Evolutionary conservation across 2,329 filamentous ascomycete genomes (phyloP).

Genomic region (Thermoascus crustaceus): DNA sequence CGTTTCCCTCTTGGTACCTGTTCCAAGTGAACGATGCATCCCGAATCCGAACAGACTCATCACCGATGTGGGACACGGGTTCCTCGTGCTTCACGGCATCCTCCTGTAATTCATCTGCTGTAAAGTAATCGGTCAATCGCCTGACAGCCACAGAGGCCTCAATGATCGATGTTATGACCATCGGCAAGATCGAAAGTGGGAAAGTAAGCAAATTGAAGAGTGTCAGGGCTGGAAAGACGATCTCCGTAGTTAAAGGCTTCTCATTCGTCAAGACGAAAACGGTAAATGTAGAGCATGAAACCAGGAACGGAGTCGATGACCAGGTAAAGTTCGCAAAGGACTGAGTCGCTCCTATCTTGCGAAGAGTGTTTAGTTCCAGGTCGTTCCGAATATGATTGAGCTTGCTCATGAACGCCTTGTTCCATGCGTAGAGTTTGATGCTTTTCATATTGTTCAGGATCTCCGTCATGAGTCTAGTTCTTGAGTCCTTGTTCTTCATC

Average conservation of each 20-base stretch:
- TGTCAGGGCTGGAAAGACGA: slow-evolving; percentile 87
- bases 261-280: slow-evolving; percentile 84
- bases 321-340: slow-evolving; percentile 96
- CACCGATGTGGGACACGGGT: slow-evolving; percentile 65
- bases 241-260: slow-evolving; percentile 77
- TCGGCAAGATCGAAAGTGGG: slow-evolving; percentile 84
- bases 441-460: slow-evolving; percentile 99
- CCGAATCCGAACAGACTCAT: slow-evolving; percentile 75
- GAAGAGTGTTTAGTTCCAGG: slow-evolving; percentile 84
- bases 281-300: slow-evolving; percentile 92
- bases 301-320: slow-evolving; percentile 94
- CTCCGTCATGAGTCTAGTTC: slow-evolving; percentile 89
- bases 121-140: slow-evolving; percentile 76
- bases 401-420: slow-evolving; percentile 93
- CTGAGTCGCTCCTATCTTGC: slow-evolving; percentile 91
- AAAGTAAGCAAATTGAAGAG: slow-evolving; percentile 96
- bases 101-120: slow-evolving; percentile 78
- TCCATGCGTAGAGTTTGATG: slow-evolving; percentile 98
- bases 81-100: slow-evolving; percentile 68
- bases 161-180: slow-evolving; percentile 95
- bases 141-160: slow-evolving; percentile 89
- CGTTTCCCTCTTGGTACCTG: slow-evolving; percentile 60
- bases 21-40: slow-evolving; percentile 95
- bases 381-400: slow-evolving; percentile 95
- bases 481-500: slow-evolving; percentile 98